phyloP scores from a whole-genome alignment of 2,329 filamentous ascomycete genomes.

The Penicillium sp. region DNA sequence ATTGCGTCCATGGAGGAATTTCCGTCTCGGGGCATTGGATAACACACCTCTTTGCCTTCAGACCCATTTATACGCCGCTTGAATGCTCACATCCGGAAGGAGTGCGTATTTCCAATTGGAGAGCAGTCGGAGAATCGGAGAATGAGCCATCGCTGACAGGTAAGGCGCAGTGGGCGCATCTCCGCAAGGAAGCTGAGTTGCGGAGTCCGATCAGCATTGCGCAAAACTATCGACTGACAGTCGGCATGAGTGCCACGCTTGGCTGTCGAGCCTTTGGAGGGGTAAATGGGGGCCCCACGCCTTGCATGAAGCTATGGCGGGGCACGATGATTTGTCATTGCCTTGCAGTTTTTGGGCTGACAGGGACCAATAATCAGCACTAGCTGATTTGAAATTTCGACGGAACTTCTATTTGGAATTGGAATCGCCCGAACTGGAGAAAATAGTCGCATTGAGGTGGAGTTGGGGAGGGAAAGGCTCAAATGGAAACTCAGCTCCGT shows the following conservation, averaged over 20 bases:
- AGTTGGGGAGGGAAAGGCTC: neutral
- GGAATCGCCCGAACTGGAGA: neutral
- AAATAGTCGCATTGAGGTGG: neutral
- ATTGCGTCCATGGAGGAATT: conserved; percentile 69
- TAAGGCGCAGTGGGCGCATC: conserved; percentile 64
- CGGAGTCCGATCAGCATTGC: conserved; percentile 73
- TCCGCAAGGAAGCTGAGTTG: conserved; percentile 71
- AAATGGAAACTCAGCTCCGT: neutral
- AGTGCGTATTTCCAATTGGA: conserved; percentile 58
- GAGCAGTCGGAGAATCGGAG: conserved; percentile 22
- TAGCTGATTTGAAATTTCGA: neutral
- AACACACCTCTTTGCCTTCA: conserved; percentile 69
- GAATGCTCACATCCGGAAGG: conserved; percentile 73
- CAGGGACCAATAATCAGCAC: neutral
- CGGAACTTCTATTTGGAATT: conserved; percentile 11
- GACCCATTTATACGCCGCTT: conserved; percentile 79
- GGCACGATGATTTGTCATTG: conserved; percentile 16
- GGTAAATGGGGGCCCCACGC: neutral
- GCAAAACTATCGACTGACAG: conserved; percentile 75
- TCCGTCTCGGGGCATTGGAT: conserved; percentile 73
- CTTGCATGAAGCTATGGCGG: conserved; percentile 13
- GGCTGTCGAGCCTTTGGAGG: neutral
- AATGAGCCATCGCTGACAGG: conserved; percentile 64
- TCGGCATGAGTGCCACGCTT: conserved; percentile 62
- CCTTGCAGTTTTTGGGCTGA: neutral